Evolutionary conservation across 306 rosid species (phyloP), one percentile per base, ranked within the genome.

Genomic region (Castanospermum australe): DNA sequence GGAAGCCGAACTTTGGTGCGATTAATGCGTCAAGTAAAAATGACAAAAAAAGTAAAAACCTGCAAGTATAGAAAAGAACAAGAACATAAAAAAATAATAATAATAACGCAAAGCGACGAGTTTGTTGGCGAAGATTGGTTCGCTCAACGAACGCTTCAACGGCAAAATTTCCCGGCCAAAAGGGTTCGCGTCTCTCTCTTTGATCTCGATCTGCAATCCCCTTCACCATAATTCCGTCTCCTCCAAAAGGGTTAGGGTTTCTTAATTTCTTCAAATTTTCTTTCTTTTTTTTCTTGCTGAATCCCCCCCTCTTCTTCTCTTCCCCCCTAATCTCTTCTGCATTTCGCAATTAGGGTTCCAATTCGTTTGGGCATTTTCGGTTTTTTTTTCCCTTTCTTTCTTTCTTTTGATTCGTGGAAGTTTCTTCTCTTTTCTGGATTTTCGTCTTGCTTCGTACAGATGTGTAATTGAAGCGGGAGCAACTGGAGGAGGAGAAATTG

Each of bases 91-190:
- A n/a, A n/a, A 47, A 77, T 32, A 80, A 54, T 59, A 48, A 20
- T 2, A 75, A 63, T 24, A 47, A 8, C 66, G 28, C 20, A 59
- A 14, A 45, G 28, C 3, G 66, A 65, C 45, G 80, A 28, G 73
- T 83, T 83, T 84, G 90, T 84, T 88, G 93, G 91, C 88, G 60
- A 67, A 82, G 83, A 77, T 86, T 90, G 81, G 90, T 86, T 81
- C 79, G 80, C 86, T 76, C 78, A 87, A 92, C 87, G 99, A 95
- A 91, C 96, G 99, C 84, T 92, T 95, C 98, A 91, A 90, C 90
- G 86, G 99, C 97, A 89, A 86, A 79, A 82, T 85, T 95, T 91
- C 78, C 84, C 91, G 99, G 93, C 88, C 81, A 42, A 66, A 82
- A 70, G 41, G 35, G 4, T 65, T 82, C 47, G 35, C 70, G 55